Evolutionary conservation across 75 land plant species (phyloP).

Genomic region (Azolla pinnata): DNA sequence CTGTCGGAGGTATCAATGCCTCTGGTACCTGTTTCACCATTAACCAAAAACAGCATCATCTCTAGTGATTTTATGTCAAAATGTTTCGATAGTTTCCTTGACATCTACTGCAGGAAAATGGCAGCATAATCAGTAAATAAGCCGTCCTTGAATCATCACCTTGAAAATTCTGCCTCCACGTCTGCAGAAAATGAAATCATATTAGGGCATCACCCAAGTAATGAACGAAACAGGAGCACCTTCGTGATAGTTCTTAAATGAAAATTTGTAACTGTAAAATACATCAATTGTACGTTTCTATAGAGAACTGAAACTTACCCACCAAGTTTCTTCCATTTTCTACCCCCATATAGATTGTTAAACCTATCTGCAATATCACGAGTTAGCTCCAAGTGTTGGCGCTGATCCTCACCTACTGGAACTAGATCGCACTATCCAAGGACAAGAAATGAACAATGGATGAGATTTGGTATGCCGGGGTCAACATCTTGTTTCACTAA

Average conservation of each 20-base stretch:
- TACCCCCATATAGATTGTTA: conserved; percentile 77
- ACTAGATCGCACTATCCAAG: conserved; percentile 84
- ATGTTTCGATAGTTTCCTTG: too few species aligned
- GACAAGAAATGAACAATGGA: neutral
- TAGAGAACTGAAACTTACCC: conserved; percentile 81
- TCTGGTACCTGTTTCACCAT: conserved; percentile 69
- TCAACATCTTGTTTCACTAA: neutral
- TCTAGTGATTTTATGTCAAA: neutral
- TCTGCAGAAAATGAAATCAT: conserved; percentile 28
- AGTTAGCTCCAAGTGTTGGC: conserved; percentile 89
- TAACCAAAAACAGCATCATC: conserved; percentile 5
- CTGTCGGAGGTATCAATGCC: conserved; percentile 82
- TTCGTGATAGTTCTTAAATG: neutral
- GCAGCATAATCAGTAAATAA: neutral
- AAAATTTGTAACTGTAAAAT: too few species aligned
- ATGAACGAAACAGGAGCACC: neutral
- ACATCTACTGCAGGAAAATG: too few species aligned
- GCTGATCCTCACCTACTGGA: conserved; percentile 97
- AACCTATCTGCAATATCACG: conserved; percentile 89
- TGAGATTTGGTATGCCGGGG: too few species aligned
- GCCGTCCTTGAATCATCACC: conserved; percentile 25
- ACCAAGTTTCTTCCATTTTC: conserved; percentile 96
- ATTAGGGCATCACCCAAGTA: neutral
- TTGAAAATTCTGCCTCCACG: conserved; percentile 73
- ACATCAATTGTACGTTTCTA: too few species aligned